Base-by-base conservation (phyloP, 1,284 basidiomycete genomes). In the Ceratobasidium sp. region DNA sequence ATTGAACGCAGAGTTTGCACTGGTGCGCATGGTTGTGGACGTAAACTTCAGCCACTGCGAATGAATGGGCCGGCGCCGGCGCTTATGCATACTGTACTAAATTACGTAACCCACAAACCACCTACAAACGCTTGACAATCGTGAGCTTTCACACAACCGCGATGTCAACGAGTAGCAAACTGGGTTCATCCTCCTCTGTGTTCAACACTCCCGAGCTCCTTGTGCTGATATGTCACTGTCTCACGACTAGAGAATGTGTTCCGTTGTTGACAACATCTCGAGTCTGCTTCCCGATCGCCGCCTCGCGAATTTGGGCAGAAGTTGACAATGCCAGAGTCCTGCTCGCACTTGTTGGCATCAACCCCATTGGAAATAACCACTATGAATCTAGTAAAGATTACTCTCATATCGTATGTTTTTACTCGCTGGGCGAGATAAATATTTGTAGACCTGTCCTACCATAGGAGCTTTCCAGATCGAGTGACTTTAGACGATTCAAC, bases 401-500 rank as follows among this genome's bases (percentile, higher is more conserved):
- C 6, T 10, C 28, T 17, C 15, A 38, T 38, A 61, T 38, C 7
- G 57, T 61, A 38, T 12, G 57, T 33, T 26, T 26, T 23, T 13
- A 6, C 57, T 61, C 12, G 15, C 10, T 7, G 28, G 15, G 17
- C 57, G 3, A 33, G 57, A 12, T 33, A 20, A 61, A 17, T 33
- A 15, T 13, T 61, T 38, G 38, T 33, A 17, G 20, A 10, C 12
- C 6, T 38, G 10, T 38, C 26, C 38, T 33, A 20, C n/a, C n/a
- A 17, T 10, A 61, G 57, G 13, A 26, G 9, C 28, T 61, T 15
- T 9, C 33, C 5, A 1, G 13, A 10, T 7, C 26, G 2, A 33
- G 23, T 15, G 13, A 61, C 20, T 66, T 66, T 50, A 20, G 28
- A n/a, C 65, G 65, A 48, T 66, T 66, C 23, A 23, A 66, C 23